Base-by-base conservation (phyloP, 495 filamentous ascomycete species). In the Penicillium ucsense region DNA sequence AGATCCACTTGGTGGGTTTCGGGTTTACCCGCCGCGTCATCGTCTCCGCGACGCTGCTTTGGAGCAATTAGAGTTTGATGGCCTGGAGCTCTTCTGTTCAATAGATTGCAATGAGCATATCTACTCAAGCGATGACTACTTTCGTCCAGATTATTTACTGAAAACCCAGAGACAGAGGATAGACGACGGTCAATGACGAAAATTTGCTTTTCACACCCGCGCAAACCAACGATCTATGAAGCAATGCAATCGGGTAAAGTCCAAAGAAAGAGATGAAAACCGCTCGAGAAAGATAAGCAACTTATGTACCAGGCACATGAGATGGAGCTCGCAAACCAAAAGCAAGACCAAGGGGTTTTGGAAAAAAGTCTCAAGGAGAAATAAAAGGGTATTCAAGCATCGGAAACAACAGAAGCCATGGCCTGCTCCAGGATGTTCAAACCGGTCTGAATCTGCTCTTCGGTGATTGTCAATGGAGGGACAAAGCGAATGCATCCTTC, bases 401-500 rank as follows among this genome's bases (percentile, higher is more conserved):
- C 46, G 34, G 55, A 46, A 42, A 70, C 39, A 33, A 70, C 70
- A 3, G 63, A 83, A 36, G 74, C 66, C 60, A 97, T 82, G 1
- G 91, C 85, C 53, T 87, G 77, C 49, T 82, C 86, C 54, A 98
- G 57, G 33, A 95, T 88, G 37, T 56, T 58, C 62, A 97, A 60
- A 1, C 86, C 89, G 46, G 83, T 74, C 52, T 80, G 66, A 34
- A 96, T 87, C 70, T 94, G 83, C 11, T 74, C 79, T 44, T 87
- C 79, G 3, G 75, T 80, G 49, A 98, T 82, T 3, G 82, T 79
- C 59, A 95, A 64, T 42, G 85, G 82, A 50, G 89, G 89, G 48
- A 95, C 86, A 56, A 95, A 92, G 31, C 89, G 74, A 38, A 95
- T 65, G 40, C 88, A 91, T 57, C 96, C 91, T 4, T 81, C 86